Percentiles rank a stretch among this genome's conserved stretches.
These are phyloP conservation scores for Wickerhamiella bombiphila DNA, from an alignment of 805 yeast species.

Conservation along the genomic window DNA sequence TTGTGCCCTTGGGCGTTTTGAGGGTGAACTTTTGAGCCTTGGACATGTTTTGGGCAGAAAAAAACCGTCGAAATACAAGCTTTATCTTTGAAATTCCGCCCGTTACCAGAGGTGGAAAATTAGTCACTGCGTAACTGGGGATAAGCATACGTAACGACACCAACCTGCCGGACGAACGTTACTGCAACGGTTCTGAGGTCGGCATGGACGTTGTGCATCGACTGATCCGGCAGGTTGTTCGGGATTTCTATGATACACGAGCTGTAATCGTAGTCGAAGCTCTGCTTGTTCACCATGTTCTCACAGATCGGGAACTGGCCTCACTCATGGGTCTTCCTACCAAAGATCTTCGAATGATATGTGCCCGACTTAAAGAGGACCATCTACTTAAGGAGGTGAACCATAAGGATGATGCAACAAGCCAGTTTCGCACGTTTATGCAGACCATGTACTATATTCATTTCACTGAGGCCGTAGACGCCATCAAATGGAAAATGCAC, in stretches of 20 bases:
- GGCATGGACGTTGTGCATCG: constrained; percentile 30
- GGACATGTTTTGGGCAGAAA: no score
- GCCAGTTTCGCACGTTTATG: constrained; percentile 46
- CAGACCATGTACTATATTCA: constrained; percentile 79
- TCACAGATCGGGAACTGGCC: constrained; percentile 82
- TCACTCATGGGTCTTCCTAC: constrained; percentile 69
- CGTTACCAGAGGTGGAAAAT: no score
- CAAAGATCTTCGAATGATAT: constrained; percentile 70
- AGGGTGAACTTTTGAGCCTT: constrained; percentile 37
- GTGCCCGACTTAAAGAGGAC: constrained; percentile 75
- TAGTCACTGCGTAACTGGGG: no score
- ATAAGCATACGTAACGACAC: no score
- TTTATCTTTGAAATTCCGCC: no score
- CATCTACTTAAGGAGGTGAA: constrained; percentile 35
- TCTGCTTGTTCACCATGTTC: constrained; percentile 68
- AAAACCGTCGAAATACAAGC: no score
- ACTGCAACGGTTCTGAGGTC: no score
- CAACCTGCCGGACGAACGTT: no score
- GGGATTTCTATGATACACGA: constrained; percentile 80
- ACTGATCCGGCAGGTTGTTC: constrained; percentile 60
- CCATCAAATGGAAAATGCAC: constrained; percentile 93
- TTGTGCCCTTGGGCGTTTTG: constrained; percentile 93
- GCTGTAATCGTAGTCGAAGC: constrained; percentile 80
- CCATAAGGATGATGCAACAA: constrained; percentile 38
- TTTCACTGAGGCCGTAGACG: constrained; percentile 84